Percentiles rank a stretch among this genome's conserved stretches.
These are phyloP conservation scores for Sordariomycetes sp. DNA, from an alignment of 2,329 filamentous ascomycete species.

Conservation along the genomic window DNA sequence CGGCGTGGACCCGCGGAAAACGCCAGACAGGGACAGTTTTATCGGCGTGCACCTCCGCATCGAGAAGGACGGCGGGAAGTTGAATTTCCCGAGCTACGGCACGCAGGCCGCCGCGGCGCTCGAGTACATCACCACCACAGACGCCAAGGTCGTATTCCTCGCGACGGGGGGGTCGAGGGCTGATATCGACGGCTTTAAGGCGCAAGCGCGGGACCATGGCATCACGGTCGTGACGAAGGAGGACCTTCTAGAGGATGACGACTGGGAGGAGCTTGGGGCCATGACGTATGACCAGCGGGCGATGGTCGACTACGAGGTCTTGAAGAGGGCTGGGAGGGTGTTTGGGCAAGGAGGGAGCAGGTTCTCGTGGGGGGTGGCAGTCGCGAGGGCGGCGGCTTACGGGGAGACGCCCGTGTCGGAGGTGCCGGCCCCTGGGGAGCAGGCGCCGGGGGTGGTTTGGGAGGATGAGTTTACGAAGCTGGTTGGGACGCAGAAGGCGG, in stretches of 20 bases:
- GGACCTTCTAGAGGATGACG: constrained; percentile 23
- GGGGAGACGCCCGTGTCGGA: constrained; percentile 7
- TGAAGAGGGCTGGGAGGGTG: constrained; percentile 27
- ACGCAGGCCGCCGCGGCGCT: constrained; percentile 18
- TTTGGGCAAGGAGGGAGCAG: constrained; percentile 28
- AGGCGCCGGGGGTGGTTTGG: constrained; percentile 13
- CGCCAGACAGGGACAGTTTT: constrained; percentile 12
- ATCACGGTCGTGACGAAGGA: constrained; percentile 26
- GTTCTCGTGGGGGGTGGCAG: constrained; percentile 32
- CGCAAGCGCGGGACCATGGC: constrained; percentile 19
- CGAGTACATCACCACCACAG: constrained; percentile 13
- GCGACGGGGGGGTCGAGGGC: constrained; percentile 23
- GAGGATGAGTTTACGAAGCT: constrained; percentile 18
- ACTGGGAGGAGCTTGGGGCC: constrained; percentile 17
- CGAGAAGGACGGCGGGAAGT: constrained; percentile 14
- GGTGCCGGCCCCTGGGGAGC: constrained; percentile 4
- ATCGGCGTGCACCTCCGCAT: constrained; percentile 21
- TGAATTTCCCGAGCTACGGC: constrained; percentile 16
- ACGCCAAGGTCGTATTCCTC: constrained; percentile 23
- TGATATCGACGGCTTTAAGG: constrained; percentile 20
- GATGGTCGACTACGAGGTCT: constrained; percentile 35
- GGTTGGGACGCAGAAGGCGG: constrained; percentile 12
- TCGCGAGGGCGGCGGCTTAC: constrained; percentile 19
- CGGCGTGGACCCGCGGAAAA: constrained; percentile 12
- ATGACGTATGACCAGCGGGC: constrained; percentile 34